Evolutionary conservation across 495 filamentous ascomycete species (phyloP).

Genomic region (Tetracladium marchalianum): DNA sequence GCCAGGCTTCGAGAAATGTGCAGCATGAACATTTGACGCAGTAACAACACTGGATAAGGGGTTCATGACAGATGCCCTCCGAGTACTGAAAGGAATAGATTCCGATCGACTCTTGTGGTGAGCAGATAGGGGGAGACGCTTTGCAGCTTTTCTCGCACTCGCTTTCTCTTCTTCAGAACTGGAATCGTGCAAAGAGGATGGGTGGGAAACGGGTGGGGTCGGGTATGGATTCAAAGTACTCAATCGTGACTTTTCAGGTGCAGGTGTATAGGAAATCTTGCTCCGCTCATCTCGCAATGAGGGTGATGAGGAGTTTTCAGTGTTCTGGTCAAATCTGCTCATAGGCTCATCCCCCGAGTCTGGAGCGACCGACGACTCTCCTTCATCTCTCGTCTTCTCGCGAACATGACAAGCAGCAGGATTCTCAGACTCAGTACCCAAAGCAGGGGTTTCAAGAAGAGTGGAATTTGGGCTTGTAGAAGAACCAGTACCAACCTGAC

Average conservation of each 20-base stretch:
- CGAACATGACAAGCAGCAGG: conserved; percentile 7
- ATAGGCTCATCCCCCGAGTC: conserved; percentile 16
- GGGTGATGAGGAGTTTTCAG: conserved; percentile 31
- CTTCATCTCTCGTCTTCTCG: conserved; percentile 11
- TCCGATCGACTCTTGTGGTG: conserved; percentile 31
- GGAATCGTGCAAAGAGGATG: conserved; percentile 41
- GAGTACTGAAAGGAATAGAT: conserved; percentile 28
- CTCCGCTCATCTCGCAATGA: conserved; percentile 40
- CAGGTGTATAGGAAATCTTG: conserved; percentile 24
- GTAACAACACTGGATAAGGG: conserved; percentile 59
- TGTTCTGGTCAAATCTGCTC: background rate
- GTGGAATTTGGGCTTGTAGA: conserved; percentile 35
- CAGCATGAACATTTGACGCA: conserved; percentile 54
- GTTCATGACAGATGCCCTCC: conserved; percentile 40
- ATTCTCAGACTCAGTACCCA: conserved; percentile 22
- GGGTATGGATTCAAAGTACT: conserved; percentile 38
- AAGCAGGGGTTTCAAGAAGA: conserved; percentile 32
- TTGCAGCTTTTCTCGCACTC: conserved; percentile 19
- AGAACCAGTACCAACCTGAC: conserved; percentile 80
- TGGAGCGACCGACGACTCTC: conserved; percentile 29
- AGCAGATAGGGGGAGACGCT: conserved; percentile 22
- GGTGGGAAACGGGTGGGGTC: conserved; percentile 47
- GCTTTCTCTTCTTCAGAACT: conserved; percentile 30
- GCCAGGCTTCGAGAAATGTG: conserved; percentile 68
- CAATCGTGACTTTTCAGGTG: conserved; percentile 22